These are phyloP conservation scores for Cadophora malorum DNA, from an alignment of 2,329 filamentous ascomycete genomes.

Conservation along the genomic window DNA sequence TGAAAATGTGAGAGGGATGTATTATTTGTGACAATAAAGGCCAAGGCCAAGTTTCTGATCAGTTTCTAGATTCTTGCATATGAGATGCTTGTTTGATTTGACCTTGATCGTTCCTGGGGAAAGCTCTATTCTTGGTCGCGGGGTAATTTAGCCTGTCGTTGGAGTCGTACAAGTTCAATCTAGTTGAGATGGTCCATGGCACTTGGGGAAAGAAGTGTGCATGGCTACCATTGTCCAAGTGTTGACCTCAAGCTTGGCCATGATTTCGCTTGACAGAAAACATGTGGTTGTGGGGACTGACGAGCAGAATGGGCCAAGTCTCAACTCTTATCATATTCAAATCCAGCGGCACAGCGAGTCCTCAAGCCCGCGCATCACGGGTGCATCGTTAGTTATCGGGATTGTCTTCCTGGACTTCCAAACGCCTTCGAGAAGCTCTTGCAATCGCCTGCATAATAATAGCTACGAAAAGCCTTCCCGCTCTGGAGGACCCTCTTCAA, in stretches of 20 bases:
- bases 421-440: conserved; percentile 16
- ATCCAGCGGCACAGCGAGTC: not conserved
- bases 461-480: conserved; percentile 6
- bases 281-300: not conserved
- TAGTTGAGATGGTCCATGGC: not conserved
- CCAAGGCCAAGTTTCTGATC: conserved; percentile 22
- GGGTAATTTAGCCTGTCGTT: conserved; percentile 16
- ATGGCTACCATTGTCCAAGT: not conserved
- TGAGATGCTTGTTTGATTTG: conserved; percentile 17
- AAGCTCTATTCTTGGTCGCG: conserved; percentile 15
- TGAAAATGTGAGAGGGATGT: conserved; percentile 36
- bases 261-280: not conserved
- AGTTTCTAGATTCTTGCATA: conserved; percentile 9
- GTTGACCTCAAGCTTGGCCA: not conserved
- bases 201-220: not conserved
- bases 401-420: not conserved
- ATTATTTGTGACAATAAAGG: conserved; percentile 41
- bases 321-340: conserved; percentile 2
- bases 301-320: conserved; percentile 6
- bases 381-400: not conserved
- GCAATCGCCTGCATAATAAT: conserved; percentile 6
- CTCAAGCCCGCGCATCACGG: not conserved
- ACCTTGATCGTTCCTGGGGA: conserved; percentile 12
- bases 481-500: not conserved
- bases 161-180: not conserved